phyloP scores from a whole-genome alignment of 805 yeast species.

The Barnettozyma populi region DNA sequence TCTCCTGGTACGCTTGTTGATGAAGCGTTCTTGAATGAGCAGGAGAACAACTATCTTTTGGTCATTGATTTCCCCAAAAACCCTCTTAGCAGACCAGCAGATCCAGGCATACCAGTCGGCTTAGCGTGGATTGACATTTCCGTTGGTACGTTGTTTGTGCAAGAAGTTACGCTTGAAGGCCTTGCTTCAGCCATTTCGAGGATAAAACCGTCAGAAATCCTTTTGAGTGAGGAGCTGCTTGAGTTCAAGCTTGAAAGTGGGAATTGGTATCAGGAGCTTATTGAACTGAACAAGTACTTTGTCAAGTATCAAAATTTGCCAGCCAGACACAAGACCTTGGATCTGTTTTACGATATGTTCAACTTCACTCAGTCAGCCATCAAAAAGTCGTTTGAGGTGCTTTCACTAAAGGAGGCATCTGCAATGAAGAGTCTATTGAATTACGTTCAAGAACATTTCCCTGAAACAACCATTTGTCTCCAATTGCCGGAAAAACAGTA shows the following conservation, averaged over 20 bases:
- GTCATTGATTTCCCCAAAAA: slow-evolving; percentile 57
- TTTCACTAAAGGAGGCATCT: slow-evolving; percentile 44
- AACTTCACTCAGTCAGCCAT: slow-evolving; percentile 25
- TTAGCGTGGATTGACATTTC: slow-evolving; percentile 87
- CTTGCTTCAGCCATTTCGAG: slow-evolving; percentile 69
- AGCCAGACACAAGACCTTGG: slow-evolving; percentile 33
- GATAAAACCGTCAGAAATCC: slow-evolving; percentile 74
- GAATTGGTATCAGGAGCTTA: slow-evolving; percentile 50
- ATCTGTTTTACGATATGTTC: slow-evolving; percentile 36
- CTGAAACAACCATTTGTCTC: slow-evolving; percentile 56
- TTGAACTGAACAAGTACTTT: slow-evolving; percentile 55
- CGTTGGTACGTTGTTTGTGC: slow-evolving; percentile 71
- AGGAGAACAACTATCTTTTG: slow-evolving; percentile 63
- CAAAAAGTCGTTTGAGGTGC: slow-evolving; percentile 25
- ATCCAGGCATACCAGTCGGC: slow-evolving; percentile 48
- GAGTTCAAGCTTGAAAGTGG: slow-evolving; percentile 38
- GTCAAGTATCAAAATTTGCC: slow-evolving; percentile 44
- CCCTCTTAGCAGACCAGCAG: slow-evolving; percentile 33
- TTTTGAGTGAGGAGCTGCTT: slow-evolving; percentile 46
- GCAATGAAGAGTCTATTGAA: slow-evolving; percentile 60
- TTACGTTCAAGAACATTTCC: slow-evolving; percentile 71
- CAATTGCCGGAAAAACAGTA: slow-evolving; percentile 60
- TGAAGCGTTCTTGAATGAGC: slow-evolving; percentile 73
- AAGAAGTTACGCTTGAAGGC: slow-evolving; percentile 53
- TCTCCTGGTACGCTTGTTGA: slow-evolving; percentile 93